These are phyloP conservation scores for Clonostachys byssicola DNA, from an alignment of 2,329 filamentous ascomycete genomes.

Conservation along the genomic window DNA sequence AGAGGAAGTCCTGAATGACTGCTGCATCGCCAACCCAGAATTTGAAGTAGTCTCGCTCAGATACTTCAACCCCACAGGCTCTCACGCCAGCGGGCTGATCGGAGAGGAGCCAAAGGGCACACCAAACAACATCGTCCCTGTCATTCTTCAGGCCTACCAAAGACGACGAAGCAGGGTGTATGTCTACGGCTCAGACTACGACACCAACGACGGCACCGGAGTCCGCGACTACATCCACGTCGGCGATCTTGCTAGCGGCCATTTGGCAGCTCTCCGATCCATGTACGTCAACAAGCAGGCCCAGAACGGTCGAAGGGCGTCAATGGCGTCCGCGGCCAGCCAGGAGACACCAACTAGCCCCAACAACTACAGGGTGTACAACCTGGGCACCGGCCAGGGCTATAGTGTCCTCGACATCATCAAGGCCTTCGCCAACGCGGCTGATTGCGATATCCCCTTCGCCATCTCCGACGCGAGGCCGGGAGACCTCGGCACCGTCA, in stretches of 20 bases:
- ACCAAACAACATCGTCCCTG: conserved; percentile 61
- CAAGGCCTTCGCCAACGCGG: conserved; percentile 27
- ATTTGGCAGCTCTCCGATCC: conserved; percentile 50
- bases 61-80: conserved; percentile 67
- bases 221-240: conserved; percentile 68
- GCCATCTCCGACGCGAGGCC: conserved; percentile 25
- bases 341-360: conserved; percentile 3
- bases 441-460: conserved; percentile 27
- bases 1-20: conserved; percentile 60
- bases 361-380: conserved; percentile 31
- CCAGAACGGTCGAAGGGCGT: too few species aligned
- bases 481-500: conserved; percentile 37
- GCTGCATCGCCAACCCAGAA: conserved; percentile 53
- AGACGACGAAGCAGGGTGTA: conserved; percentile 47
- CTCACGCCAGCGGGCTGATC: conserved; percentile 58
- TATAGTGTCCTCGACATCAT: conserved; percentile 39
- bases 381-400: conserved; percentile 38
- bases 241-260: conserved; percentile 58
- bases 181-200: conserved; percentile 62
- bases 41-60: conserved; percentile 61
- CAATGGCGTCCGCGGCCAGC: conserved; percentile 12
- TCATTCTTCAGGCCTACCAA: conserved; percentile 57
- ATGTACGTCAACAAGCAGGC: conserved; percentile 17
- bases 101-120: conserved; percentile 59
- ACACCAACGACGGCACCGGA: conserved; percentile 62